Evolutionary conservation across 1,284 basidiomycete species (phyloP).

Genomic region (Microbotryum silenes-acaulis): DNA sequence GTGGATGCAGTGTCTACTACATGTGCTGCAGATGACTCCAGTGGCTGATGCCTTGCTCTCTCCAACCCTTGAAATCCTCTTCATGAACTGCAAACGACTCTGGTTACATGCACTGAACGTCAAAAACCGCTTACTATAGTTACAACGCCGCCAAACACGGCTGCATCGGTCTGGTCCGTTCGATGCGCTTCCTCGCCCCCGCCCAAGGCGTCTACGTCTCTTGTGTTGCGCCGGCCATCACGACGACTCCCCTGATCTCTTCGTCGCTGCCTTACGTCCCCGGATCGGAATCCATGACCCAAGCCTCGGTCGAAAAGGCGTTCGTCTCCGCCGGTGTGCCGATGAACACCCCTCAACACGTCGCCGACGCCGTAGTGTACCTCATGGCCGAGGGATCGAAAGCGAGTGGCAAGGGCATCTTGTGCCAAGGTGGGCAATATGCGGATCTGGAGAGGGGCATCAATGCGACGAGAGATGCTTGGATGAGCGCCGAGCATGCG

Average conservation of each 20-base stretch:
- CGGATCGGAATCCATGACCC: neutral
- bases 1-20: neutral
- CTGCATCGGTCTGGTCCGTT: slow-evolving; percentile 5
- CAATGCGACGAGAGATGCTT: neutral
- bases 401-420: slow-evolving; percentile 6
- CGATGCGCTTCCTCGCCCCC: slow-evolving; percentile 1
- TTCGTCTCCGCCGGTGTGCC: slow-evolving; percentile 5
- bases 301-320: neutral
- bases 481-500: slow-evolving; percentile 4
- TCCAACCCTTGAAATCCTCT: too few species aligned
- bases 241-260: slow-evolving; percentile 2
- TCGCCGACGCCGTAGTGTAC: slow-evolving; percentile 3
- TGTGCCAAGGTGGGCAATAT: slow-evolving; percentile 2
- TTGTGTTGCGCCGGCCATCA: slow-evolving; percentile 13
- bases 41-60: too few species aligned
- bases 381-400: neutral
- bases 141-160: slow-evolving; percentile 14
- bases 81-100: too few species aligned
- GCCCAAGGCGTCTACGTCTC: neutral
- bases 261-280: neutral
- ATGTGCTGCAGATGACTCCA: neutral
- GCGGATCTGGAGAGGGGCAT: slow-evolving; percentile 6
- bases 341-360: slow-evolving; percentile 6
- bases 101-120: too few species aligned
- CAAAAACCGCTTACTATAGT: neutral